A percentile compares a stretch with the other conserved stretches of the same genome.
Conservation (phyloP, 2,329 filamentous ascomycete species). For the Colletotrichum tropicicola region DNA sequence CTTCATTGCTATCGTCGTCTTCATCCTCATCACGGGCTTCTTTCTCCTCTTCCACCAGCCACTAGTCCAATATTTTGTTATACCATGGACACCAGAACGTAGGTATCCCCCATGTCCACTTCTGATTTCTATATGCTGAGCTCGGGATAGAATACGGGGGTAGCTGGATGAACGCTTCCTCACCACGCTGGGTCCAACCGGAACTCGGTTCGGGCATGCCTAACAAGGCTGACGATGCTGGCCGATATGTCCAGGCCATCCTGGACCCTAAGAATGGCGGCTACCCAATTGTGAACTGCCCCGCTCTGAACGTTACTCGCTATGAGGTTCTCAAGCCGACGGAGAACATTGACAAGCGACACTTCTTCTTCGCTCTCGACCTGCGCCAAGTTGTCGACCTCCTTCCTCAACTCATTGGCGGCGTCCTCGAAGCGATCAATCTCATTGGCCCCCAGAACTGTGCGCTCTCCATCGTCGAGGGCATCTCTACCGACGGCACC, state of each 20-base stretch:
- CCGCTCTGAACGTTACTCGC: slow-evolving; percentile 28
- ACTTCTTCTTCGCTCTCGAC: slow-evolving; percentile 64
- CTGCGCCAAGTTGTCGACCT: slow-evolving; percentile 53
- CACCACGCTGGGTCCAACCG: slow-evolving; percentile 18
- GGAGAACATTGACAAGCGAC: slow-evolving; percentile 14
- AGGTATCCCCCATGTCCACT: not conserved
- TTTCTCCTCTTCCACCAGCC: slow-evolving; percentile 74
- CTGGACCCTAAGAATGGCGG: slow-evolving; percentile 26
- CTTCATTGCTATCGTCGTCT: slow-evolving; percentile 49
- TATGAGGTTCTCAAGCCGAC: slow-evolving; percentile 17
- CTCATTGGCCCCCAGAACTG: slow-evolving; percentile 61
- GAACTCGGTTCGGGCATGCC: slow-evolving; percentile 7
- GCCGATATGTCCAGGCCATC: slow-evolving; percentile 52
- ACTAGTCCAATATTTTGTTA: slow-evolving; percentile 21
- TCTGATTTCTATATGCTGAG: not conserved
- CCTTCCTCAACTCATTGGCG: slow-evolving; percentile 60
- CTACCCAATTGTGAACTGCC: slow-evolving; percentile 41
- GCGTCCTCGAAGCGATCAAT: slow-evolving; percentile 56
- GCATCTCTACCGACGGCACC: slow-evolving; percentile 64
- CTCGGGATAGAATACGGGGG: slow-evolving; percentile 18
- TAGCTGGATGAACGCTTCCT: slow-evolving; percentile 26
- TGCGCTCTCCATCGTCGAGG: slow-evolving; percentile 64
- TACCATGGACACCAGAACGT: slow-evolving; percentile 24
- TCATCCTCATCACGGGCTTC: slow-evolving; percentile 69
- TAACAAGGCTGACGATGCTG: slow-evolving; percentile 12